Evolutionary conservation across 495 filamentous ascomycete genomes (phyloP).

Genomic region (Tirmania nivea): DNA sequence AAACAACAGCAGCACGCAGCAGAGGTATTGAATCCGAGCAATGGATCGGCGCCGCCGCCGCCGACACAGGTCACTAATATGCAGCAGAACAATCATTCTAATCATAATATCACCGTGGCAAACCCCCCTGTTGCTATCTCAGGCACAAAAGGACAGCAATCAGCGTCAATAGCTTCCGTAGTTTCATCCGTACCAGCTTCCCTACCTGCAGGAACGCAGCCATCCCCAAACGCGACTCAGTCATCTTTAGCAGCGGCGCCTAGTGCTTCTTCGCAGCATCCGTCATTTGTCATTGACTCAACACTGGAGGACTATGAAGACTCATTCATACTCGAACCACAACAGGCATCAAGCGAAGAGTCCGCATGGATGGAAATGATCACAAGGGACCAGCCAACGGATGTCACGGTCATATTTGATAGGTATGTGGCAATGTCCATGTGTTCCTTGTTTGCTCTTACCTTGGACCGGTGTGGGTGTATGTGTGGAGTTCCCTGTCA

Average conservation of each 20-base stretch:
- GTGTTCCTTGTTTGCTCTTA: too few relatives aligned
- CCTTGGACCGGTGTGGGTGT: too few relatives aligned
- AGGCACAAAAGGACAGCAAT: not conserved
- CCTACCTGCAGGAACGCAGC: not conserved
- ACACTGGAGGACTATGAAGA: conserved; percentile 7
- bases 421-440: not conserved
- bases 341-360: conserved; percentile 15
- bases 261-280: not conserved
- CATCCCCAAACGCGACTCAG: not conserved
- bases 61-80: not conserved
- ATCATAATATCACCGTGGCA: not conserved
- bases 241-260: not conserved
- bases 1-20: not conserved
- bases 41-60: not conserved
- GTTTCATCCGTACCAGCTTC: not conserved
- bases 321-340: conserved; percentile 16
- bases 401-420: conserved; percentile 15
- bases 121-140: not conserved
- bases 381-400: conserved; percentile 8
- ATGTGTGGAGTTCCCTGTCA: too few relatives aligned
- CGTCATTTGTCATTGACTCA: conserved; percentile 2
- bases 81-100: not conserved
- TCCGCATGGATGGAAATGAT: conserved; percentile 21
- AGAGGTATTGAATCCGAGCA: not conserved
- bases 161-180: not conserved